phyloP scores from a whole-genome alignment of 441 rosid genomes.

The Pelargonium australe region DNA sequence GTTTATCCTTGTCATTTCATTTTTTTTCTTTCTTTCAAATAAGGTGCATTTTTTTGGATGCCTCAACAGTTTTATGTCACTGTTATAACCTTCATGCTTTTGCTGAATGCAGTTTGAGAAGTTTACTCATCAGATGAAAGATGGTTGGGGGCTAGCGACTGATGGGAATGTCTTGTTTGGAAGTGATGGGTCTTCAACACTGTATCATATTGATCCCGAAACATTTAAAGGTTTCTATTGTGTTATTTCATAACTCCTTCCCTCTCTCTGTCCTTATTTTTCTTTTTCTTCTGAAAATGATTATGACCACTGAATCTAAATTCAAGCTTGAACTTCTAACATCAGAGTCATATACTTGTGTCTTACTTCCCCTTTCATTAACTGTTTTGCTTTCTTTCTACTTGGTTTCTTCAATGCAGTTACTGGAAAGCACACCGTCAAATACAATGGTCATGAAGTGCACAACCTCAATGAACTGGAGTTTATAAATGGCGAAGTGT shows the following conservation, averaged over 20 bases:
- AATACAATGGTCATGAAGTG: slow-evolving; percentile 52
- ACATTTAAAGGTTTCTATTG: slow-evolving; percentile 56
- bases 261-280: slow-evolving; percentile 1
- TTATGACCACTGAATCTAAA: not conserved
- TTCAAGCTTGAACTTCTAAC: slow-evolving; percentile 3
- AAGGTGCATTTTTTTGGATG: slow-evolving; percentile 10
- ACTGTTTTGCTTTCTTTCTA: not conserved
- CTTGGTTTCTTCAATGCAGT: slow-evolving; percentile 41
- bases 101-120: slow-evolving; percentile 43
- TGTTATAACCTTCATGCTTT: slow-evolving; percentile 8
- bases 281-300: not conserved
- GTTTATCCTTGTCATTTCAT: slow-evolving; percentile 7
- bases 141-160: slow-evolving; percentile 96
- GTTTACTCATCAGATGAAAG: slow-evolving; percentile 78
- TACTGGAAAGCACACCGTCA: slow-evolving; percentile 40
- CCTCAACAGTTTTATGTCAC: slow-evolving; percentile 8
- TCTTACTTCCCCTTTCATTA: not conserved
- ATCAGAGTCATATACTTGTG: not conserved
- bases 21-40: not conserved
- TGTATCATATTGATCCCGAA: slow-evolving; percentile 66
- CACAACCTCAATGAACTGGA: slow-evolving; percentile 81
- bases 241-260: slow-evolving; percentile 9
- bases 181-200: slow-evolving; percentile 83
- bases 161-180: slow-evolving; percentile 81
- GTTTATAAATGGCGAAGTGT: slow-evolving; percentile 76